phyloP scores from a whole-genome alignment of 1,139 yeast species.

The Citeromyces hawaiiensis region DNA sequence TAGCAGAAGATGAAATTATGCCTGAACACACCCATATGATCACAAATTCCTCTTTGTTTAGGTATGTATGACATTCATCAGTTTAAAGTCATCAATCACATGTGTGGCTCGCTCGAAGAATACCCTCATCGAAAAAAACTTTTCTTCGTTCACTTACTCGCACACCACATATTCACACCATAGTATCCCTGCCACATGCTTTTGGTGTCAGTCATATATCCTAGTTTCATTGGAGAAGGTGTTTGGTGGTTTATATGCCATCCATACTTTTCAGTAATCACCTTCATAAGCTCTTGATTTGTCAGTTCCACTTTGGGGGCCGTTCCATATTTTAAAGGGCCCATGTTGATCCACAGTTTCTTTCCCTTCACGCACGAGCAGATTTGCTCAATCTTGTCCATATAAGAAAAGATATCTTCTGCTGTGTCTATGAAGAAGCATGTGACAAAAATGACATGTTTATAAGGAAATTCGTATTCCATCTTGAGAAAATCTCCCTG shows the following conservation, averaged over 20 bases:
- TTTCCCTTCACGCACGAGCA: constrained; percentile 23
- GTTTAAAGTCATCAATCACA: constrained; percentile 1
- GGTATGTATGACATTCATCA: too few species aligned
- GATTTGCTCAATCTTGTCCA: constrained; percentile 44
- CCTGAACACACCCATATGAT: too few species aligned
- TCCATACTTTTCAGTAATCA: constrained; percentile 39
- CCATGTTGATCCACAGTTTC: constrained; percentile 62
- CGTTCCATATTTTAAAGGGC: constrained; percentile 82
- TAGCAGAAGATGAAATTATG: too few species aligned
- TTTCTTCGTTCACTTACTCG: constrained; percentile 9
- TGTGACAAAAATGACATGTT: constrained; percentile 44
- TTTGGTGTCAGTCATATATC: constrained; percentile 48
- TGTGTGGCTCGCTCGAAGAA: too few species aligned
- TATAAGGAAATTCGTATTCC: constrained; percentile 13
- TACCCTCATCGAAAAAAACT: too few species aligned
- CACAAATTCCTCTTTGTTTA: too few species aligned
- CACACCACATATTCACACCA: constrained; percentile 42
- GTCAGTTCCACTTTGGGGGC: constrained; percentile 71
- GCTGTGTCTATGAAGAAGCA: constrained; percentile 83
- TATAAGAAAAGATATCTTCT: constrained; percentile 61
- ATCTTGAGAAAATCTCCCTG: constrained; percentile 59
- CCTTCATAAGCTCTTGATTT: constrained; percentile 38
- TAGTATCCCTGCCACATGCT: constrained; percentile 73
- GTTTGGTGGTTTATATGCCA: constrained; percentile 41
- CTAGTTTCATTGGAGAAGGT: constrained; percentile 21